Base-by-base conservation (phyloP, 2,329 filamentous ascomycete species). In the Ophiosphaerella narmari region DNA sequence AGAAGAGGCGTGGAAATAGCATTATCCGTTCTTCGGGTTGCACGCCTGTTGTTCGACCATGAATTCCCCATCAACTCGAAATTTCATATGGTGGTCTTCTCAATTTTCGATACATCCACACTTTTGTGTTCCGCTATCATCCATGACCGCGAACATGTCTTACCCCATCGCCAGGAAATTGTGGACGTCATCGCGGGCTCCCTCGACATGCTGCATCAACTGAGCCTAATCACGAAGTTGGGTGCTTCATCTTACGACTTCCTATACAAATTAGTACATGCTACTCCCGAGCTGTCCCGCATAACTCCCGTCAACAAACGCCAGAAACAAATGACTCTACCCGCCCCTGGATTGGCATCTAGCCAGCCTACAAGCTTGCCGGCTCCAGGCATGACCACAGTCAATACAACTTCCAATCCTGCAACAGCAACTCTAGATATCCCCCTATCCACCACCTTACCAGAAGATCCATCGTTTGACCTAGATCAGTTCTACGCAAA, bases 21-120 rank as follows among this genome's bases (percentile, higher is more conserved):
- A 9, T 55, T 82, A 14, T 74, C 74, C 39, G 61, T 81, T 2
- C 73, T 82, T 52, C 51, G 62, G 2, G 66, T 71, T 1, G 68
- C 78, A 5, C 71, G 71, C 18, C 57, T 63, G 12, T 72, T 81
- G 8, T 79, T 80, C 43, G 66, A 78, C 14, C 70, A 76, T 32
- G 68, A 77, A 7, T 77, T 74, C 40, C 77, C 78, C 0, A 65
- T 75, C 11, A 77, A 80, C 38, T 73, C 75, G 5, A 80, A 78
- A 32, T 81, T 80, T 36, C 77, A 81, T 54, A 74, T 79, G 43
- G 75, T 79, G 5, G 67, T 79, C 0, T 82, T 82, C 48, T 71
- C 73, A 37, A 75, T 81, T 29, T 83, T 83, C 39, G 79, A 83
- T 52, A 80, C 78, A 0, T 75, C 79, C 0, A 78, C 80, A 0